These are phyloP conservation scores for Lasiosphaeriaceae sp. DNA, from an alignment of 495 filamentous ascomycete species.

Conservation along the genomic window DNA sequence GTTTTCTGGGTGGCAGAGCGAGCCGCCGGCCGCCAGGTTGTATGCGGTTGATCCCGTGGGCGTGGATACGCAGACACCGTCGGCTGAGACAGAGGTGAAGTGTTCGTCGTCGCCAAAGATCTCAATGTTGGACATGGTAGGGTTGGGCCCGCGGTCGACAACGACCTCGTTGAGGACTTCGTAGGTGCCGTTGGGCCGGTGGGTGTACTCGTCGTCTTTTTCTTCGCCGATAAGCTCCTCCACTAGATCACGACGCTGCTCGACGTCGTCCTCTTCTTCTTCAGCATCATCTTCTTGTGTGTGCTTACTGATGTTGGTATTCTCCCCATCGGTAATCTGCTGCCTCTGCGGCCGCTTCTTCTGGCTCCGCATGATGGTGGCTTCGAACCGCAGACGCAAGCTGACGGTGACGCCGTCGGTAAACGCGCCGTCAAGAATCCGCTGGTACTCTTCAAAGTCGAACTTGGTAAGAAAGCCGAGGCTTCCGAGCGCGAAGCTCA, in stretches of 20 bases:
- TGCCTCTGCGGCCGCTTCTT: constrained; percentile 8
- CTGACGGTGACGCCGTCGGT: constrained; percentile 84
- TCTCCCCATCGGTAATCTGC: neutral
- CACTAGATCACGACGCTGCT: constrained; percentile 62
- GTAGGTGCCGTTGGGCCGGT: constrained; percentile 72
- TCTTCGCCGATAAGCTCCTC: constrained; percentile 86
- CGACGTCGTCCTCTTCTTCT: constrained; percentile 22
- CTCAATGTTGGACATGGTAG: constrained; percentile 82
- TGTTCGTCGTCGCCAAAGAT: constrained; percentile 95
- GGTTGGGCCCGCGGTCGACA: constrained; percentile 86
- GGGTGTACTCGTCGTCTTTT: constrained; percentile 72
- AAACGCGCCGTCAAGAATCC: constrained; percentile 69
- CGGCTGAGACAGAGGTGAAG: constrained; percentile 81
- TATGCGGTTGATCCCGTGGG: constrained; percentile 95
- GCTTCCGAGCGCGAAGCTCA: constrained; percentile 88
- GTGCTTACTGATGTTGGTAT: no score
- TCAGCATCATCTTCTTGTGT: constrained; percentile 23
- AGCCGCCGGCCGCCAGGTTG: constrained; percentile 93
- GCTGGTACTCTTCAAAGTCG: constrained; percentile 71
- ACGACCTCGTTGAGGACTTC: constrained; percentile 94
- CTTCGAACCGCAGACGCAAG: constrained; percentile 85
- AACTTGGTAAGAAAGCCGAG: constrained; percentile 96
- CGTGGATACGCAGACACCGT: constrained; percentile 86
- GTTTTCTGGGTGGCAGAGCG: constrained; percentile 93
- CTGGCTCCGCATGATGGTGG: constrained; percentile 86